Evolutionary conservation across 2,329 filamentous ascomycete species (phyloP).

Genomic region (Nigrograna mackinnonii): DNA sequence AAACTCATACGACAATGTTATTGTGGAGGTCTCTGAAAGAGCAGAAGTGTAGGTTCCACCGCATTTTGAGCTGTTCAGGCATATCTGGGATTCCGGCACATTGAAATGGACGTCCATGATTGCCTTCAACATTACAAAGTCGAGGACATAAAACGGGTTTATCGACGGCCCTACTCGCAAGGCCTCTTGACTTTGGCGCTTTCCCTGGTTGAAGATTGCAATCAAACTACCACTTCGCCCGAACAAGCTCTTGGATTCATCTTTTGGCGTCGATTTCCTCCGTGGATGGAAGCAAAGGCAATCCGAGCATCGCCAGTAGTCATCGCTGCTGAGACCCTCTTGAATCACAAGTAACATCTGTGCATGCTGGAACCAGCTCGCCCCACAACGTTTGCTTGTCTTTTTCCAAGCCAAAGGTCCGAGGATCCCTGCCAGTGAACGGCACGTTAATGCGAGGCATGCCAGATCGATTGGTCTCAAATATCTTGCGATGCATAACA

Average conservation of each 20-base stretch:
- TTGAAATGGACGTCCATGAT: constrained; percentile 13
- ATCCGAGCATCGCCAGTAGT: constrained; percentile 10
- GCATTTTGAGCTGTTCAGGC: constrained; percentile 11
- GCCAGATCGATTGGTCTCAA: constrained; percentile 5
- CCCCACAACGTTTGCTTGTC: constrained; percentile 3
- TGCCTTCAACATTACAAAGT: constrained; percentile 4
- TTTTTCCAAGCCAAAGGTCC: constrained; percentile 6
- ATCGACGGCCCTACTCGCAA: constrained; percentile 3
- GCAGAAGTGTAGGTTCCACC: constrained; percentile 4
- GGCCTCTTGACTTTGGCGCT: neutral
- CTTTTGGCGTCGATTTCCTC: neutral
- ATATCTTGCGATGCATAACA: constrained; percentile 5
- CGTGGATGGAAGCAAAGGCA: constrained; percentile 9
- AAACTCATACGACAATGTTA: constrained; percentile 10
- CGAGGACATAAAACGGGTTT: constrained; percentile 8
- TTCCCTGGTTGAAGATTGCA: neutral
- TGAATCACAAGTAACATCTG: constrained; percentile 10
- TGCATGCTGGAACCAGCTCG: constrained; percentile 8
- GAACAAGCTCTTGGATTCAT: neutral
- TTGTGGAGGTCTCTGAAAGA: constrained; percentile 1
- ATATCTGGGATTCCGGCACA: constrained; percentile 2
- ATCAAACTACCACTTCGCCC: too few species aligned
- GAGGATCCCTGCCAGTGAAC: constrained; percentile 3
- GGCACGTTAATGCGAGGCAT: constrained; percentile 12
- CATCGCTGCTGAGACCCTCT: constrained; percentile 4